Evolutionary conservation across 768 basidiomycete species (phyloP).

Genomic region (Leucocoprinus leucothites): DNA sequence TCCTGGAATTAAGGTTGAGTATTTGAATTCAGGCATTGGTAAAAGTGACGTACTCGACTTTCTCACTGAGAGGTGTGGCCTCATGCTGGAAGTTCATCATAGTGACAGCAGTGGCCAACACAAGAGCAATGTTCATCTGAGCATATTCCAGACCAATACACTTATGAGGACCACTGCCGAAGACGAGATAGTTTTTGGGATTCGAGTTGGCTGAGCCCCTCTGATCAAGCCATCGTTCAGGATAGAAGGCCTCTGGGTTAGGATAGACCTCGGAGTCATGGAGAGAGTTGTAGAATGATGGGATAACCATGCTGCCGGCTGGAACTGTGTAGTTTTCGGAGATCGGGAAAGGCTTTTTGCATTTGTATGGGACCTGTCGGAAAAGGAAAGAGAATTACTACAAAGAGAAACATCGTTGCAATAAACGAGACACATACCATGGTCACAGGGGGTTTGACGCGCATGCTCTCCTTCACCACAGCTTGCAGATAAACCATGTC

Average conservation of each 20-base stretch:
- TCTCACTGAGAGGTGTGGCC: conserved; percentile 70
- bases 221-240: conserved; percentile 92
- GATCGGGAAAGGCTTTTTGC: conserved; percentile 90
- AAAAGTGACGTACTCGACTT: conserved; percentile 67
- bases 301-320: conserved; percentile 89
- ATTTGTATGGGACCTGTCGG: conserved; percentile 84
- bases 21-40: neutral
- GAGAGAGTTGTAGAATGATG: conserved; percentile 87
- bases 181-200: conserved; percentile 95
- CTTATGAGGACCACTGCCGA: conserved; percentile 89
- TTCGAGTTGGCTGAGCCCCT: conserved; percentile 73
- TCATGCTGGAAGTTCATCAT: conserved; percentile 88
- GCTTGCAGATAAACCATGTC: conserved; percentile 92
- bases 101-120: conserved; percentile 77
- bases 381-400: conserved; percentile 15
- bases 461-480: conserved; percentile 89
- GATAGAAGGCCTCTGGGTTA: conserved; percentile 76
- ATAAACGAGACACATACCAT: conserved; percentile 64
- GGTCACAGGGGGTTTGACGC: conserved; percentile 90
- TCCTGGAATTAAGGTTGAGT: conserved; percentile 38
- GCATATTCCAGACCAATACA: conserved; percentile 95
- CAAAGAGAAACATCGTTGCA: conserved; percentile 9
- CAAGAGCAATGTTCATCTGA: conserved; percentile 83
- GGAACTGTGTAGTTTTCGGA: conserved; percentile 90
- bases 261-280: conserved; percentile 89